Evolutionary conservation across 257 asterid species (phyloP).

Genomic region (Nicotiana obtusifolia): DNA sequence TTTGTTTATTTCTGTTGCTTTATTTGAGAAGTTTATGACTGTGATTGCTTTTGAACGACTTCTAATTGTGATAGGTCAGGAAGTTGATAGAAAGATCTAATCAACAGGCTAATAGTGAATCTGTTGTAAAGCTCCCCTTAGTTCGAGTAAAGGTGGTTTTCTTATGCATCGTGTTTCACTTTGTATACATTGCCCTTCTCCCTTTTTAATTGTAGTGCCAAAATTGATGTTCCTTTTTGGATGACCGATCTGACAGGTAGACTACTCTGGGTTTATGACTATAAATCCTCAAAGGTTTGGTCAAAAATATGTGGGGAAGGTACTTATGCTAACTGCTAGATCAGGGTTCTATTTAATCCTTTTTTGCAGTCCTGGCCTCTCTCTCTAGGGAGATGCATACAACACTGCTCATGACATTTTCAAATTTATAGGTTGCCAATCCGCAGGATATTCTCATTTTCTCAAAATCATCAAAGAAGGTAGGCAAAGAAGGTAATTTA

Average conservation of each 20-base stretch:
- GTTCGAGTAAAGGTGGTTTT: slow-evolving; percentile 73
- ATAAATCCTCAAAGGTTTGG: slow-evolving; percentile 97
- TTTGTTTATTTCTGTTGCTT: neutral
- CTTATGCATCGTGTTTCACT: slow-evolving; percentile 7
- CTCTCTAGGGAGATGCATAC: neutral
- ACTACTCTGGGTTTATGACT: slow-evolving; percentile 97
- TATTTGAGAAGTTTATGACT: neutral
- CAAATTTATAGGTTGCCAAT: slow-evolving; percentile 72
- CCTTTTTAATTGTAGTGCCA: slow-evolving; percentile 12
- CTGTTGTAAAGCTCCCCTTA: slow-evolving; percentile 79
- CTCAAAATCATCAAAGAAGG: slow-evolving; percentile 77
- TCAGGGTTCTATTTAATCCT: neutral
- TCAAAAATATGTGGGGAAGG: slow-evolving; percentile 98
- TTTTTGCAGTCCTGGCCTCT: neutral
- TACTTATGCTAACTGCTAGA: slow-evolving; percentile 17
- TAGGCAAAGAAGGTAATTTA: slow-evolving; percentile 48
- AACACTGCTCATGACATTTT: slow-evolving; percentile 10
- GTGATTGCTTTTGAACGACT: neutral
- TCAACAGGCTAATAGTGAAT: slow-evolving; percentile 44
- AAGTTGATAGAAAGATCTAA: slow-evolving; percentile 68
- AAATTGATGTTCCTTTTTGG: slow-evolving; percentile 9
- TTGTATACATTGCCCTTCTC: slow-evolving; percentile 8
- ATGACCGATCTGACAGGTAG: slow-evolving; percentile 58
- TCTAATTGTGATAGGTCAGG: slow-evolving; percentile 50
- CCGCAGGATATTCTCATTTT: slow-evolving; percentile 99